Evolutionary conservation across 2,329 filamentous ascomycete genomes (phyloP).

Genomic region (Torrubiellomyces zombiae): DNA sequence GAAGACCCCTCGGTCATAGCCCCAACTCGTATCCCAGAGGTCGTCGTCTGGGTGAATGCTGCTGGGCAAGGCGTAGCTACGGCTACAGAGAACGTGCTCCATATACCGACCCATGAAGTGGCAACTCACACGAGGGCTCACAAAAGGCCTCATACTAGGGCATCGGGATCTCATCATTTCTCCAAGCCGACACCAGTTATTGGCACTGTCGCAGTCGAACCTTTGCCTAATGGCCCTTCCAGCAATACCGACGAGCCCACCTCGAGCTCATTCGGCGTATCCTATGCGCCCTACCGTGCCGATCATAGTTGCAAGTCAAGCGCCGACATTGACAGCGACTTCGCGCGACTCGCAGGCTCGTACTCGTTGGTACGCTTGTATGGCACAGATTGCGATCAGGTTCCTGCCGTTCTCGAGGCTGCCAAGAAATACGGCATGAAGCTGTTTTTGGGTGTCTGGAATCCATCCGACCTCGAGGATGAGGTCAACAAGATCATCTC

Average conservation of each 20-base stretch:
- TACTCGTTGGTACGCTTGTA: conserved; percentile 60
- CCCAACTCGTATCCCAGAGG: conserved; percentile 25
- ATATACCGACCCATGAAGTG: conserved; percentile 3
- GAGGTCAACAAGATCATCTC: conserved; percentile 46
- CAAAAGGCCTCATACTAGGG: too few species aligned
- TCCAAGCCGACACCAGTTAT: conserved; percentile 2
- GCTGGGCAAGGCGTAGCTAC: conserved; percentile 34
- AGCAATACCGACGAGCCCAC: conserved; percentile 1
- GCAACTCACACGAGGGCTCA: conserved; percentile 1
- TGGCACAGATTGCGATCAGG: conserved; percentile 63
- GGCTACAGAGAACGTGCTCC: conserved; percentile 18
- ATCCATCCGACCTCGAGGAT: conserved; percentile 35
- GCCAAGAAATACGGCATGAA: conserved; percentile 49
- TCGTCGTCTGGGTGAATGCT: conserved; percentile 44
- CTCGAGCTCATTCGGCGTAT: conserved; percentile 21
- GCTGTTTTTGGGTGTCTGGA: conserved; percentile 60
- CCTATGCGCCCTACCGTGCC: conserved; percentile 31
- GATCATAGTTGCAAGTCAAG: conserved; percentile 50
- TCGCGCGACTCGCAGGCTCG: conserved; percentile 31
- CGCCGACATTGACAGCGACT: conserved; percentile 46
- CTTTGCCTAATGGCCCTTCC: neutral
- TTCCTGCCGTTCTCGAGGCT: conserved; percentile 42
- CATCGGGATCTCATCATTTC: too few species aligned
- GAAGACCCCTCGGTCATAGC: conserved; percentile 19
- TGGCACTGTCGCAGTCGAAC: conserved; percentile 2